Conservation (phyloP, 1,284 basidiomycete genomes). For the Cutaneotrichosporon sp. region DNA sequence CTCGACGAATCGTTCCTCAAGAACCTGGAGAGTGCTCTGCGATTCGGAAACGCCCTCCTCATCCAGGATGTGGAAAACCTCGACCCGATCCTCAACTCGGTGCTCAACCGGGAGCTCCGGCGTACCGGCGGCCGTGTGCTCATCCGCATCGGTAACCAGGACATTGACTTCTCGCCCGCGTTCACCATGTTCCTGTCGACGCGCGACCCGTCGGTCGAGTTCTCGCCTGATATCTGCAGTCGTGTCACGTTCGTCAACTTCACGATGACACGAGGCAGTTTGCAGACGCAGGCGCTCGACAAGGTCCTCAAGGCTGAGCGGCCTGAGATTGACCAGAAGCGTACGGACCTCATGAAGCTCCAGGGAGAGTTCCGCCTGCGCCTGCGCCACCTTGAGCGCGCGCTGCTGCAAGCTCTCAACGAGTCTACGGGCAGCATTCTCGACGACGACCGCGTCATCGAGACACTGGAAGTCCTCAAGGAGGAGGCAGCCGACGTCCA, state of each 20-base stretch:
- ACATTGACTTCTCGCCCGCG: conserved; percentile 98
- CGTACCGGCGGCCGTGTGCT: conserved; percentile 94
- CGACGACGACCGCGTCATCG: conserved; percentile 98
- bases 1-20: conserved; percentile 98
- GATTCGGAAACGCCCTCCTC: conserved; percentile 94
- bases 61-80: conserved; percentile 98
- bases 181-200: conserved; percentile 99
- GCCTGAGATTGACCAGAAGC: conserved; percentile 92
- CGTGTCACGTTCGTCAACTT: conserved; percentile 99
- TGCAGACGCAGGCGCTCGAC: conserved; percentile 96
- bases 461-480: conserved; percentile 94
- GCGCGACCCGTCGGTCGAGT: conserved; percentile 92
- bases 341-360: conserved; percentile 97
- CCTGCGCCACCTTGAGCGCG: conserved; percentile 85
- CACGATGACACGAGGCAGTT: conserved; percentile 96
- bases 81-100: conserved; percentile 96
- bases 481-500: conserved; percentile 95
- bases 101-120: conserved; percentile 94
- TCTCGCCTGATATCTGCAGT: conserved; percentile 97
- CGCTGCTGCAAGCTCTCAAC: conserved; percentile 91
- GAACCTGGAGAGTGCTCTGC: conserved; percentile 95
- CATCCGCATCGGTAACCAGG: conserved; percentile 95
- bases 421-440: conserved; percentile 96
- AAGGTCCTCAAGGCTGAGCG: conserved; percentile 96
- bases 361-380: conserved; percentile 97